These are phyloP conservation scores for Sporothrix schenckii DNA, from an alignment of 2,329 filamentous ascomycete species.

Conservation along the genomic window DNA sequence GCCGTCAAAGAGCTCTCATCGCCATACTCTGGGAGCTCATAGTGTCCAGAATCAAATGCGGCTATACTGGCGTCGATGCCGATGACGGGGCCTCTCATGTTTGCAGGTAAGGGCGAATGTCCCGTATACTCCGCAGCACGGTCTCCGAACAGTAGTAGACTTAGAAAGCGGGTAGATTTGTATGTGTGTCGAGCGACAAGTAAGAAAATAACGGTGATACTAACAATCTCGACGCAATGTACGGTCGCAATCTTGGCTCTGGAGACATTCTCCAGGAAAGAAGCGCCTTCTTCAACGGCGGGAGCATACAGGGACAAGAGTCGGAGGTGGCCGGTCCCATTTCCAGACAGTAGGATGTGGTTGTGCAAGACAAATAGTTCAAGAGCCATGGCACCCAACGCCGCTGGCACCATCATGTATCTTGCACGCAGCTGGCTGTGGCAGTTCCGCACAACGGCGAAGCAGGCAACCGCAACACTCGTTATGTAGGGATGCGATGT, in stretches of 20 bases:
- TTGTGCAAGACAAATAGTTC: conserved; percentile 64
- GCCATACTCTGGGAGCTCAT: conserved; percentile 12
- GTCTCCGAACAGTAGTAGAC: conserved; percentile 13
- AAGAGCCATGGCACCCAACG: conserved; percentile 59
- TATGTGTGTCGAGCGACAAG: conserved; percentile 10
- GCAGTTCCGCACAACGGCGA: conserved; percentile 57
- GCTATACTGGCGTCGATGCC: neutral
- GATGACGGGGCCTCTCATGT: too few relatives aligned
- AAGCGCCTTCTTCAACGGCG: neutral
- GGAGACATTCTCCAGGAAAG: neutral
- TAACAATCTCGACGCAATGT: conserved; percentile 16
- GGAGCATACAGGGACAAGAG: conserved; percentile 21
- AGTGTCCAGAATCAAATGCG: neutral
- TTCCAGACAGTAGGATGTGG: conserved; percentile 64
- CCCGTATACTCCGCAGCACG: neutral
- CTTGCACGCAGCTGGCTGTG: conserved; percentile 47
- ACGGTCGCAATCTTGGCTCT: neutral
- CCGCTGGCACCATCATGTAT: conserved; percentile 54
- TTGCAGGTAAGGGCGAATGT: neutral
- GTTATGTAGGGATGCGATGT: conserved; percentile 49
- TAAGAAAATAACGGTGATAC: conserved; percentile 20
- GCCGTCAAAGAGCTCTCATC: neutral
- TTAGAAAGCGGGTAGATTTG: conserved; percentile 9
- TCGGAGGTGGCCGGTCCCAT: conserved; percentile 56
- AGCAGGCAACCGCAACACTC: conserved; percentile 56